Evolutionary conservation across 139 green algal genomes (phyloP), one percentile per base, ranked within the genome.

Genomic region (Chlamydomonas incerta): DNA sequence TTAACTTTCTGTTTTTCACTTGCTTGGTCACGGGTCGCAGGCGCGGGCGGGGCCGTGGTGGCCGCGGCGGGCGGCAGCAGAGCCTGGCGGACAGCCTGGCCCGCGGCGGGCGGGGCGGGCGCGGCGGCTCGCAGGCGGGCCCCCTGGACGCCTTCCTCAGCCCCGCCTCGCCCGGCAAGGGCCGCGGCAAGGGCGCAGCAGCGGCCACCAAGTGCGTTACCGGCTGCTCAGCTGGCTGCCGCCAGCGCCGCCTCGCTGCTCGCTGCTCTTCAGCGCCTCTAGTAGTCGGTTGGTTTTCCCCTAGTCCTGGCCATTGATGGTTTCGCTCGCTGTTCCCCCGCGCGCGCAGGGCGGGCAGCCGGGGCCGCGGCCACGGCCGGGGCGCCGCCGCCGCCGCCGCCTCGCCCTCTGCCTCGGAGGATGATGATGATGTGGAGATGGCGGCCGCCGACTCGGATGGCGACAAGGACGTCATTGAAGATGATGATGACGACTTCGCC

Each of bases 51-150:
- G 75, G 75, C 20, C 75, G 75, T 1, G 75, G 63, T 9, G 14
- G 37, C 20, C 75, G 75, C 23, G 74, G 74, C 35, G 74, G 74
- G 23, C 74, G 74, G 55, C 74, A 81, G 57, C 74, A 81, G 55
- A 55, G 55, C 57, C 74, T 81, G 31, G 50, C 55, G 33, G 74
- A 69, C 74, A 81, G 74, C 57, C 58, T 72, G 60, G 62, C 75
- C 28, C 60, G 60, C 20, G 75, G 52, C n/a, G 74, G n/a, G 24
- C n/a, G 31, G 6, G n/a, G 58, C 21, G 8, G 74, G 60, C 33
- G 57, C 11, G 14, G 74, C 11, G 57, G 74, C 28, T 50, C 41
- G 41, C 57, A 21, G 60, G 74, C 26, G 34, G 74, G 75, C 23
- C 26, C 75, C 0, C 60, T 83, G 37, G 75, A 83, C 62, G 62